Base-by-base conservation (phyloP, 164 flowering plant species). In the Magnolia changhungtana region DNA sequence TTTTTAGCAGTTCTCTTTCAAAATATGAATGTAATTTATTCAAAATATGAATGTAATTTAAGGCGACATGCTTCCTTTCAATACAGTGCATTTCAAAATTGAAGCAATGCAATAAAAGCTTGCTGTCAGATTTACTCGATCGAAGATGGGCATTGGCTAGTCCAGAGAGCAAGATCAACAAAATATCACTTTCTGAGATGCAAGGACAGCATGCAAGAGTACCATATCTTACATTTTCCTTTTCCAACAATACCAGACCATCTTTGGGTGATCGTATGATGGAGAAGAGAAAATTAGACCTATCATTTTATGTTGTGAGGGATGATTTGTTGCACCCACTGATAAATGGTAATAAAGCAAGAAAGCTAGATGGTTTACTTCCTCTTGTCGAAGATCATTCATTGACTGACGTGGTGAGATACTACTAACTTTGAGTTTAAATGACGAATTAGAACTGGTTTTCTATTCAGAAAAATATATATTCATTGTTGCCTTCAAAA, bases 311-410 rank as follows among this genome's bases (percentile, higher is more conserved):
- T 79, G 79, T 91, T 72, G 89, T 90, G 72, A 87, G 99, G 84
- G 99, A 96, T 86, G 98, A 96, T 81, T 85, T 96, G 85, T 77
- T 94, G 83, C 99, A 96, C 80, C 98, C 96, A 1, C 82, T 94
- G 74, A 84, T 90, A 9, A 96, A 96, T 86, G 99, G 99, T 73
- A 96, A 96, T 83, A 96, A 92, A 79, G 95, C 92, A 13, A 87
- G 99, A 72, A 96, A 96, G 80, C 70, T 96, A 72, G 99, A 96
- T 81, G 96, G 83, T 16, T 73, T 96, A 81, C 85, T 96, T 82
- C 98, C 98, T 67, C 86, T 94, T 7, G 71, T 96, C 50, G 91
- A 88, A 81, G 92, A 91, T 83, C 82, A 85, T 79, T 81, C 81
- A 21, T 88, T 86, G 7, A 96, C 98, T 74, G 97, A 94, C 76